Base-by-base conservation (phyloP, 2,329 filamentous ascomycete species). In the Aureobasidium sp. region DNA sequence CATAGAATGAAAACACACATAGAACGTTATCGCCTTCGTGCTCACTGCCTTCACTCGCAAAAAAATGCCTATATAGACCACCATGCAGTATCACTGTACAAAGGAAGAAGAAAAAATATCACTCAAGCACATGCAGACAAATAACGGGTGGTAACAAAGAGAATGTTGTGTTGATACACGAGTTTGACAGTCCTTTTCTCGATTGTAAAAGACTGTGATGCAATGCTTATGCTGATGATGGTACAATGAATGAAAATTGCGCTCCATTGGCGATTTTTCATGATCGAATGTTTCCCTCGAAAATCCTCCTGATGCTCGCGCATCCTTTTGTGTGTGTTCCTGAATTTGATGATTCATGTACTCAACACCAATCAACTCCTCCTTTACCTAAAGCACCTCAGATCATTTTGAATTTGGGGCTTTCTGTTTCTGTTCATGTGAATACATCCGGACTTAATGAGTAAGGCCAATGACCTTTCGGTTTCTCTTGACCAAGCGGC, bases 401-500 rank as follows among this genome's bases (percentile, higher is more conserved):
- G 12, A 29, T 29, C 19, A 3, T n/a, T 11, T 27, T 3, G 16
- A 16, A 2, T 41, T 6, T 8, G n/a, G 19, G 35, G 14, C 14
- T 38, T 17, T 22, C 12, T 19, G 4, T 7, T 34, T 42, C 12
- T 12, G 4, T 29, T 12, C 7, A 29, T 8, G 7, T 7, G 7
- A 29, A 29, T 29, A 8, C 27, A 12, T 29, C 12, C 27, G 27
- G n/a, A n/a, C 27, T 29, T 16, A 45, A 29, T 45, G 41, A 34
- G 51, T 47, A 30, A 53, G 24, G 19, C 66, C 66, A 21, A 65
- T 49, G 39, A 65, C 34, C 57, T 61, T 63, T 62, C 61, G 61
- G 50, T 69, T 69, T 60, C 60, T 66, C 63, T 67, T 68, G 14
- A 69, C 64, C 21, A 61, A 41, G 59, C 63, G 66, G 56, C 59